These are phyloP conservation scores for Dictyostelium intermedium DNA, from an alignment of 78 protist species.

Conservation along the genomic window DNA sequence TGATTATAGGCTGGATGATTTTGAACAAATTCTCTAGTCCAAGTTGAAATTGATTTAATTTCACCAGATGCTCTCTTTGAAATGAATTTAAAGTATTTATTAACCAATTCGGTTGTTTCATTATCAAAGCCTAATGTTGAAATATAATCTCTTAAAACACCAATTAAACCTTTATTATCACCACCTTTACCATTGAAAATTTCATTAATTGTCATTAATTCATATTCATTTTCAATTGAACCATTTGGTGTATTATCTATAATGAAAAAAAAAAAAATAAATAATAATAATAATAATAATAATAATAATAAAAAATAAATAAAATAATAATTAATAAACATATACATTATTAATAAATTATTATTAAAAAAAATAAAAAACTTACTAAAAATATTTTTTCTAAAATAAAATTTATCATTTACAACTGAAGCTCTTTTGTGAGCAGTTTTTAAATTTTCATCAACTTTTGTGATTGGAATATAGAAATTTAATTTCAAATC, in stretches of 20 bases:
- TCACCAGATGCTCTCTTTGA: conserved; percentile 62
- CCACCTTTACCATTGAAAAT: conserved; percentile 71
- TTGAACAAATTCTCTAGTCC: conserved; percentile 80
- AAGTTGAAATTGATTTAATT: conserved; percentile 84
- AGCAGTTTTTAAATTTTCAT: conserved; percentile 93
- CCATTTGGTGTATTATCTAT: conserved; percentile 34
- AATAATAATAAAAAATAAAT: background rate
- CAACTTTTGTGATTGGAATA: conserved; percentile 96
- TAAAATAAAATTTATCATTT: conserved; percentile 83
- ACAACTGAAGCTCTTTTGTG: conserved; percentile 84
- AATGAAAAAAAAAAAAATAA: background rate
- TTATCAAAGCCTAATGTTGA: background rate
- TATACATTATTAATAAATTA: too few species aligned
- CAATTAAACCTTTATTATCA: conserved; percentile 10
- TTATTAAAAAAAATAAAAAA: too few species aligned
- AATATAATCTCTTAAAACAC: conserved; percentile 2
- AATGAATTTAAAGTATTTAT: conserved; percentile 33
- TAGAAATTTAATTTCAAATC: conserved; percentile 88
- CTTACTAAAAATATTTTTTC: conserved; percentile 67
- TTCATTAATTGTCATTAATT: conserved; percentile 67
- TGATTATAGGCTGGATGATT: conserved; percentile 87
- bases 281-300: background rate
- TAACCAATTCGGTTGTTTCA: conserved; percentile 10
- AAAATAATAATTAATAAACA: background rate
- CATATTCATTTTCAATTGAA: conserved; percentile 63